Conservation (phyloP, 202 grass and related monocot species). For the Brachypodium distachyon region DNA sequence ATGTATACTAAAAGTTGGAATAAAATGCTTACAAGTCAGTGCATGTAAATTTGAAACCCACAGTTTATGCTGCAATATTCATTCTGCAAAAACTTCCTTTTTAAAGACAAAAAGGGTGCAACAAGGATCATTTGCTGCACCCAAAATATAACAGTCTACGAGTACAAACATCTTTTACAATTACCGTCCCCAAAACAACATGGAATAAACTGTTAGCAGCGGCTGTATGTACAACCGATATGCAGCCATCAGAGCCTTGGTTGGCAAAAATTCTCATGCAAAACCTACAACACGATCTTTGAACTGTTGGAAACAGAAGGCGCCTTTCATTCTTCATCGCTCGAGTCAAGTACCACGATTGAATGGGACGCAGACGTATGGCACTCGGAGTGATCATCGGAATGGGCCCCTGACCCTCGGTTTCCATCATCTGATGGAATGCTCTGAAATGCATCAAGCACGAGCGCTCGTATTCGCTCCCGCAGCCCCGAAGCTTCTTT, state of each 20-base stretch:
- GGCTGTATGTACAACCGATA: not conserved
- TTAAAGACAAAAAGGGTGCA: not conserved
- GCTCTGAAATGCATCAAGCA: slow-evolving; percentile 41
- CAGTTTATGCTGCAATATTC: not conserved
- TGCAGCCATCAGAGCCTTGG: not conserved
- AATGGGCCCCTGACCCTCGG: not conserved
- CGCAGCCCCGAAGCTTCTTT: slow-evolving; percentile 46
- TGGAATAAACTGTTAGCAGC: too few species aligned
- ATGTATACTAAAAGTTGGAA: not conserved
- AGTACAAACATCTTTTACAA: not conserved
- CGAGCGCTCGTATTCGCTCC: slow-evolving; percentile 23
- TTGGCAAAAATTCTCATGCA: not conserved
- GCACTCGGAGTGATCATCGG: not conserved
- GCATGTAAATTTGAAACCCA: not conserved
- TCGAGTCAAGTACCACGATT: not conserved
- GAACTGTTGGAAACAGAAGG: not conserved
- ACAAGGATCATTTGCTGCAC: not conserved
- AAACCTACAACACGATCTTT: not conserved
- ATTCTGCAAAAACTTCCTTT: not conserved
- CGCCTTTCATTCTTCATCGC: not conserved
- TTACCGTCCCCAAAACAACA: not conserved
- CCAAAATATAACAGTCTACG: not conserved
- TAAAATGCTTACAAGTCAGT: not conserved
- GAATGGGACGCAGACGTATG: too few species aligned
- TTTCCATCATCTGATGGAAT: slow-evolving; percentile 1